These are phyloP conservation scores for Daldinia sp. DNA, from an alignment of 2,329 filamentous ascomycete genomes.

Conservation along the genomic window DNA sequence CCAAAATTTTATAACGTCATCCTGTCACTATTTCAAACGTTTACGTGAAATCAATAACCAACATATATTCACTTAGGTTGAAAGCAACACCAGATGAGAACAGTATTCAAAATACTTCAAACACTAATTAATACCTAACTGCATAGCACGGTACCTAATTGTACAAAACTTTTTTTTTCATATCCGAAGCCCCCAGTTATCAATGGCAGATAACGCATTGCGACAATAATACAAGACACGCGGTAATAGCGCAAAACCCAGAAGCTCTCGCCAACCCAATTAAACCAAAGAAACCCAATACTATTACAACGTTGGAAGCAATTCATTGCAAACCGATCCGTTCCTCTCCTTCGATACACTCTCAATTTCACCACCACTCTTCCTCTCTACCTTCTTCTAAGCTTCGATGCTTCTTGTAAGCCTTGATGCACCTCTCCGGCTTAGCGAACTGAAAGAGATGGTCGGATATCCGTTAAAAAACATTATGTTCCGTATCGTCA, in stretches of 20 bases:
- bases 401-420: no score
- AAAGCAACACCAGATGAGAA: constrained; percentile 2
- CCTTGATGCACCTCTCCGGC: background rate
- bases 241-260: constrained; percentile 12
- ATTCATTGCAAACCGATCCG: constrained; percentile 9
- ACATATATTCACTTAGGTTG: constrained; percentile 3
- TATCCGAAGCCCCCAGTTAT: background rate
- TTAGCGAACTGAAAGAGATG: background rate
- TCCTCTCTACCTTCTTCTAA: background rate
- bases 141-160: constrained; percentile 8
- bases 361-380: background rate
- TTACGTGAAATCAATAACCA: background rate
- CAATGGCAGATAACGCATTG: background rate
- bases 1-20: background rate
- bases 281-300: constrained; percentile 4
- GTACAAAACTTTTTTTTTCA: constrained; percentile 27
- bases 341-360: background rate
- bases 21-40: background rate
- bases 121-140: background rate
- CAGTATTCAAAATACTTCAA: constrained; percentile 21
- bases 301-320: constrained; percentile 24
- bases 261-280: constrained; percentile 1
- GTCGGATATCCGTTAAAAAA: constrained; percentile 14
- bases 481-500: constrained; percentile 31
- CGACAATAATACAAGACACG: constrained; percentile 15